Conservation (phyloP, 345 rosid species). For the Linum lewisii region DNA sequence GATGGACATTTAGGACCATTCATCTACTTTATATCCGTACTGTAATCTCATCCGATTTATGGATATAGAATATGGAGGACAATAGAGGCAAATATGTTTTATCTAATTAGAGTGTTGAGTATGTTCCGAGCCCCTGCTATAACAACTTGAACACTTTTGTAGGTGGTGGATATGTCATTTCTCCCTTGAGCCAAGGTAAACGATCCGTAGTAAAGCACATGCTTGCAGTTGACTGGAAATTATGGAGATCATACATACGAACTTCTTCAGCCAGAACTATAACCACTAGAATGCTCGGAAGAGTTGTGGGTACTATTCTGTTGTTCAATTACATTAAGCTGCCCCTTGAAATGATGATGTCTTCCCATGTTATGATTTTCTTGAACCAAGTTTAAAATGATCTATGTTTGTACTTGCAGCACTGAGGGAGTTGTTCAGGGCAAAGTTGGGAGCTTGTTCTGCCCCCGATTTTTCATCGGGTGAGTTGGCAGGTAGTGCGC, state of each 20-base stretch:
- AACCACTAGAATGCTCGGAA: conserved; percentile 79
- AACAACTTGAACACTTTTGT: conserved; percentile 21
- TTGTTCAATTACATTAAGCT: no score
- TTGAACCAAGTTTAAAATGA: not conserved
- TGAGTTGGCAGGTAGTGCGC: conserved; percentile 38
- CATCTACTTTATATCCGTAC: not conserved
- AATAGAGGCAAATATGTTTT: not conserved
- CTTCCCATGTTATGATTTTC: not conserved
- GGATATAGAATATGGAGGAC: not conserved
- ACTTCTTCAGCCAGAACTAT: conserved; percentile 62
- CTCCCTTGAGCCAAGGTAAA: conserved; percentile 64
- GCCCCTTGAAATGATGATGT: conserved; percentile 13
- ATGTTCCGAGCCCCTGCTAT: not conserved
- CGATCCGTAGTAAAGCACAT: conserved; percentile 86
- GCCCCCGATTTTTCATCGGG: conserved; percentile 53
- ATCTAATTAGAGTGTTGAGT: not conserved
- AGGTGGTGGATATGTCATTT: conserved; percentile 94
- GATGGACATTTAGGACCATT: not conserved
- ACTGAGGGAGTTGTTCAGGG: conserved; percentile 65
- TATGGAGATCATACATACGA: conserved; percentile 72
- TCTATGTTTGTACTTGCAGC: conserved; percentile 39
- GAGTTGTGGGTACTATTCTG: conserved; percentile 93
- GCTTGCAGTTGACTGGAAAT: conserved; percentile 97
- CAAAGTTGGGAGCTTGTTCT: conserved; percentile 51
- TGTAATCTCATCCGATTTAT: not conserved